Conservation (phyloP, 805 yeast species). For the Pichia pseudocactophila region DNA sequence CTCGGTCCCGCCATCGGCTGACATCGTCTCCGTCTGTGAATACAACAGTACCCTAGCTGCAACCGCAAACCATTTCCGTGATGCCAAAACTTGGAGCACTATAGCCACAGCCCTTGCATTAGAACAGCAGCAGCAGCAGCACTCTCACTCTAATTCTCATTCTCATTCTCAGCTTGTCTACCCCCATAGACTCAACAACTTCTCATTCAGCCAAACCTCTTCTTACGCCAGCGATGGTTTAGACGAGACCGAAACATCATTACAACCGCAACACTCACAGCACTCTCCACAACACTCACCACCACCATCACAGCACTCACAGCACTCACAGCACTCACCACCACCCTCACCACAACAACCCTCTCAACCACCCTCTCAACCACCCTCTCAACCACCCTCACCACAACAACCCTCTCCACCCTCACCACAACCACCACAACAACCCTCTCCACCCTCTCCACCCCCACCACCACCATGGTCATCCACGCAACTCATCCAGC, state of each 20-base stretch:
- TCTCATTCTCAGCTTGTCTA: no score
- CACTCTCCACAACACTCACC: slow-evolving; percentile 13
- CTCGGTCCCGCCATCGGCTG: slow-evolving; percentile 39
- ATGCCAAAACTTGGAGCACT: slow-evolving; percentile 56
- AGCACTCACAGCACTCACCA: slow-evolving; percentile 11
- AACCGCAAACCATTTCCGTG: slow-evolving; percentile 40
- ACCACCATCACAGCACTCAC: slow-evolving; percentile 6
- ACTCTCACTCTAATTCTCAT: no score
- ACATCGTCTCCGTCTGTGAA: slow-evolving; percentile 45
- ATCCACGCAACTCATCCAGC: slow-evolving; percentile 38
- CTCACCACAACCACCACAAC: no score
- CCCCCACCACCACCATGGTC: slow-evolving; percentile 42
- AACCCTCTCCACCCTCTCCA: no score
- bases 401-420: no score
- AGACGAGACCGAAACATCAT: no score
- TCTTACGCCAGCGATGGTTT: neutral
- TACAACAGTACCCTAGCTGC: slow-evolving; percentile 50
- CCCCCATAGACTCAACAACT: no score
- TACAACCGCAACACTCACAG: slow-evolving; percentile 6
- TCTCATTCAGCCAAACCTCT: neutral
- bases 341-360: slow-evolving; percentile 8
- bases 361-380: no score
- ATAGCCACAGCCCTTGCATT: slow-evolving; percentile 40
- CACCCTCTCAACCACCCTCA: no score
- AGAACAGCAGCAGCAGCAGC: slow-evolving; percentile 18